A percentile compares a stretch with the other conserved stretches of the same genome.
phyloP scores from a whole-genome alignment of 2,329 filamentous ascomycete species.

The Ophiostoma piceae region DNA sequence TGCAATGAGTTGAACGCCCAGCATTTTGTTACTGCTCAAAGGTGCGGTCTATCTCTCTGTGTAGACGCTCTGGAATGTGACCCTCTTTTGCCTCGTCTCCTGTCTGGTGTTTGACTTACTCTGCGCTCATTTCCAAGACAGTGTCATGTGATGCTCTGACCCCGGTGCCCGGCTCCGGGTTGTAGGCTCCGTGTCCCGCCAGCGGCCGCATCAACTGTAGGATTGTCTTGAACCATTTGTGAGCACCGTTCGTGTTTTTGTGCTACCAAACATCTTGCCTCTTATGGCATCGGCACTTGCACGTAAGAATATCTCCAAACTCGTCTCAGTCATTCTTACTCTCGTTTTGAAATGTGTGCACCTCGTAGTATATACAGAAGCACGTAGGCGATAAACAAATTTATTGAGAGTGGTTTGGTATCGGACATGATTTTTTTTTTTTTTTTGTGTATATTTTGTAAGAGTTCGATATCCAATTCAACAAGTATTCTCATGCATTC shows the following conservation, averaged over 20 bases:
- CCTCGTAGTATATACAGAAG: not conserved
- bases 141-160: not conserved
- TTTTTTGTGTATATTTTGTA: too few relatives aligned
- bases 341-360: not conserved
- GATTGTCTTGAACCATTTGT: not conserved
- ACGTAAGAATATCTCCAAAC: not conserved
- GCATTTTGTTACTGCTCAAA: too few relatives aligned
- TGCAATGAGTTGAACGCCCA: not conserved
- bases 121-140: not conserved
- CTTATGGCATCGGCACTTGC: not conserved
- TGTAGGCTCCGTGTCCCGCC: not conserved
- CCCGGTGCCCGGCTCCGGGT: not conserved
- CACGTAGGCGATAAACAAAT: too few relatives aligned
- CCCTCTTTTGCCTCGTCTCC: not conserved
- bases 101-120: not conserved
- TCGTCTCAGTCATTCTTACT: not conserved
- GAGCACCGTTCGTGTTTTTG: not conserved
- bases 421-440: too few relatives aligned
- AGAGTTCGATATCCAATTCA: too few relatives aligned
- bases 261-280: not conserved
- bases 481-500: too few relatives aligned
- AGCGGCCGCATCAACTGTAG: not conserved
- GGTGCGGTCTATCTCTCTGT: too few relatives aligned
- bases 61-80: conserved; percentile 6
- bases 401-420: too few relatives aligned